A percentile compares a stretch with the other conserved stretches of the same genome.
Evolutionary conservation across 2,329 filamentous ascomycete genomes (phyloP).

Genomic region (Fusarium ambrosium): DNA sequence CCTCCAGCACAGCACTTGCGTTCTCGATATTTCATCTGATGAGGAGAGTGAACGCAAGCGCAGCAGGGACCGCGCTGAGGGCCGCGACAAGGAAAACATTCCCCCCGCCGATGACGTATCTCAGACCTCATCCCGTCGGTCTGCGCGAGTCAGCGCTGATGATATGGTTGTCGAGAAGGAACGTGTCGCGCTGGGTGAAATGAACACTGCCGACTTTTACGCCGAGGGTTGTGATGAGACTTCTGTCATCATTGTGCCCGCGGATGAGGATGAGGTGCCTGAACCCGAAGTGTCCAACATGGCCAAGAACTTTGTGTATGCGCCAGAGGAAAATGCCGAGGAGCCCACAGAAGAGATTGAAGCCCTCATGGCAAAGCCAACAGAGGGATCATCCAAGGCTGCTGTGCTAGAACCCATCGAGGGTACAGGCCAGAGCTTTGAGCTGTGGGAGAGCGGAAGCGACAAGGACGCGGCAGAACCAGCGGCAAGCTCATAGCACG

Average conservation of each 20-base stretch:
- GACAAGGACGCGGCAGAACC: constrained; percentile 68
- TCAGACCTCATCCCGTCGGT: constrained; percentile 63
- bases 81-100: constrained; percentile 92
- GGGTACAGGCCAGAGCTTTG: constrained; percentile 71
- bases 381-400: constrained; percentile 57
- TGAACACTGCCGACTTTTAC: constrained; percentile 77
- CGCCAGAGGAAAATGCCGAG: constrained; percentile 38
- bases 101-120: constrained; percentile 78
- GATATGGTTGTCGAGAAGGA: constrained; percentile 74
- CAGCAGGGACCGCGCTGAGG: constrained; percentile 66
- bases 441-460: constrained; percentile 79
- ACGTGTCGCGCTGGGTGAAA: constrained; percentile 75
- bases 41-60: constrained; percentile 77
- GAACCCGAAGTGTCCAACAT: constrained; percentile 21
- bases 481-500: constrained; percentile 41
- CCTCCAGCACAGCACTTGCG: constrained; percentile 89
- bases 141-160: constrained; percentile 53
- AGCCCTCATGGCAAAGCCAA: constrained; percentile 53
- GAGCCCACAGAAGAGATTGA: constrained; percentile 51
- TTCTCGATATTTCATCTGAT: constrained; percentile 90
- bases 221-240: constrained; percentile 74
- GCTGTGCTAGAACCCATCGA: constrained; percentile 68
- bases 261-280: constrained; percentile 65
- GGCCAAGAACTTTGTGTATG: constrained; percentile 30
- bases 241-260: constrained; percentile 73